Evolutionary conservation across 768 basidiomycete species (phyloP).

Genomic region (Hortiboletus campestris): DNA sequence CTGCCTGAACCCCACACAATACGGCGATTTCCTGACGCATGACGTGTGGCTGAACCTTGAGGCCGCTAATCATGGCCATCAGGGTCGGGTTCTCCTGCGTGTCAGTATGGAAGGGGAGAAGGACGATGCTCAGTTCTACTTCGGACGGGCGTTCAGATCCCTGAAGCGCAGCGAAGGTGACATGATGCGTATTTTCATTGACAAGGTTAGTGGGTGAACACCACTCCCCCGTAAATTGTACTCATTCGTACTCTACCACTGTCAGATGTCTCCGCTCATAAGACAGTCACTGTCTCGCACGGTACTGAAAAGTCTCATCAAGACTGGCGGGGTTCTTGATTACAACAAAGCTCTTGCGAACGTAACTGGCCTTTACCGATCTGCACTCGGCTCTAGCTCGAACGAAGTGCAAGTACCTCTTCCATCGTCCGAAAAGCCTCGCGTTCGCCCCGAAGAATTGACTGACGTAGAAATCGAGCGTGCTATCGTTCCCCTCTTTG

Average conservation of each 20-base stretch:
- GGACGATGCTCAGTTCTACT: constrained; percentile 96
- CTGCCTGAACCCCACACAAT: constrained; percentile 85
- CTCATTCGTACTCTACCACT: neutral
- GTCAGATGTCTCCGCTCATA: constrained; percentile 91
- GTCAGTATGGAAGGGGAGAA: constrained; percentile 99
- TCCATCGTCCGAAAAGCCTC: constrained; percentile 70
- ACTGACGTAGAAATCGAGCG: constrained; percentile 94
- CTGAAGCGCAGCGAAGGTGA: constrained; percentile 91
- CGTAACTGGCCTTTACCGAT: constrained; percentile 76
- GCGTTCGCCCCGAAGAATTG: constrained; percentile 74
- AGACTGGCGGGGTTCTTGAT: constrained; percentile 59
- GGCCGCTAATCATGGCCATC: constrained; percentile 40
- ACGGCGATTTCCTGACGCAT: constrained; percentile 85
- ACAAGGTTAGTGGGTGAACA: constrained; percentile 63
- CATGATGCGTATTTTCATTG: constrained; percentile 94
- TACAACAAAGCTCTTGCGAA: constrained; percentile 89
- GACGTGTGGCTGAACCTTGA: constrained; percentile 93
- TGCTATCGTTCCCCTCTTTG: constrained; percentile 88
- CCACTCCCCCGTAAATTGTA: neutral
- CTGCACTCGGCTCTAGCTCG: constrained; percentile 64
- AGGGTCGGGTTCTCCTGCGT: constrained; percentile 80
- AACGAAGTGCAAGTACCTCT: constrained; percentile 78
- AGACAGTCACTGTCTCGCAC: constrained; percentile 78
- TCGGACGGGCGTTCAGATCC: constrained; percentile 91
- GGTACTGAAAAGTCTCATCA: constrained; percentile 76